Base-by-base conservation (phyloP, 1,284 basidiomycete species). In the Fomitiporia mediterranea region DNA sequence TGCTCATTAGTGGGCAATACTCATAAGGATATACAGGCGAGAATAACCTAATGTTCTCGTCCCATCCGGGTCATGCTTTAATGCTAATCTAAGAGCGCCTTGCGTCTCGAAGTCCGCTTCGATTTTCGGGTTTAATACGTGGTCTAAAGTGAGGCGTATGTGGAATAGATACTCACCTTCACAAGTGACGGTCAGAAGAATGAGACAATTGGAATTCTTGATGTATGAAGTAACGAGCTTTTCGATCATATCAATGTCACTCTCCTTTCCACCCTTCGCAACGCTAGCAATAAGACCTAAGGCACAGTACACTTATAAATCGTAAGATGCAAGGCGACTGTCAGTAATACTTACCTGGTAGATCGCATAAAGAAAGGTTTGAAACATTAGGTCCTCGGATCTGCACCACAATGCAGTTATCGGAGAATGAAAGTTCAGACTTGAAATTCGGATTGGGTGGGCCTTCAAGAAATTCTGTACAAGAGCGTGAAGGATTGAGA, bases 81-180 rank as follows among this genome's bases (percentile, higher is more conserved):
- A 81, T 0, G 84, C 79, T 0, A 89, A 69, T 19, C 74, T 68
- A 50, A 82, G 77, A 0, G 85, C 86, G 0, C 80, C 82, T 66
- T 90, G 87, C 44, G 87, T 89, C 60, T 89, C 83, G 17, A 84
- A 83, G 55, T 90, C 88, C 58, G 83, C 87, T 89, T 58, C 17
- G 4, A 42, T 46, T 21, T 53, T 44, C 39, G 19, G 30, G 39
- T 40, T 40, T 17, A 23, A n/a, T 7, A 51, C n/a, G 19, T 9
- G 21, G 17, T n/a, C 11, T 25, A 43, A 17, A 27, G 5, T 28
- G 0, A 11, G 27, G 4, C 9, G 19, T 17, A 21, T 2, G 19
- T 21, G 28, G 23, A 2, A 17, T 19, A 15, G 27, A 38, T 3
- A 51, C 13, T 68, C 78, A 88, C 86, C 87, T 64, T 89, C 85